A percentile compares a stretch with the other conserved stretches of the same genome.
These are phyloP conservation scores for Dictyostelium purpureum DNA, from an alignment of 78 protist species.

Conservation along the genomic window DNA sequence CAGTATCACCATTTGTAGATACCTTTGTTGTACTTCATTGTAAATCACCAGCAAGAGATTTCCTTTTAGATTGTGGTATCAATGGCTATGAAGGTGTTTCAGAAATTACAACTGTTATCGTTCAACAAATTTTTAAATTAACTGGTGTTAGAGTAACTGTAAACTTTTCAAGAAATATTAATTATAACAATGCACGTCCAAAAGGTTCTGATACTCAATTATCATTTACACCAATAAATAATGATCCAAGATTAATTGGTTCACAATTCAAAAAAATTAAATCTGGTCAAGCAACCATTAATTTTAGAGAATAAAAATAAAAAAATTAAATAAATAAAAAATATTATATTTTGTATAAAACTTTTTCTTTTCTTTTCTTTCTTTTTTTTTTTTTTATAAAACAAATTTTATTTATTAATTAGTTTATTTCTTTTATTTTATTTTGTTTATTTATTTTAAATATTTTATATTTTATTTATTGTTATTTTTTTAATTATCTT, in stretches of 20 bases:
- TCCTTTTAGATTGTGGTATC: slow-evolving; percentile 72
- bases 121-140: slow-evolving; percentile 59
- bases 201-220: slow-evolving; percentile 34
- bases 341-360: no score
- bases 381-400: no score
- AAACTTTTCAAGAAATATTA: slow-evolving; percentile 36
- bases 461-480: not conserved
- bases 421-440: not conserved
- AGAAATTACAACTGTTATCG: slow-evolving; percentile 65
- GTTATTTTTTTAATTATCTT: not conserved
- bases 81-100: slow-evolving; percentile 78
- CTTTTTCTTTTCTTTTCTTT: no score
- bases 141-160: slow-evolving; percentile 48
- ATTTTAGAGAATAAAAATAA: slow-evolving; percentile 13
- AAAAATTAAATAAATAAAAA: no score
- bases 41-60: slow-evolving; percentile 69
- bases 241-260: slow-evolving; percentile 64
- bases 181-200: slow-evolving; percentile 70
- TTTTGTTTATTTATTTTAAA: not conserved
- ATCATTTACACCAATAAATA: not conserved
- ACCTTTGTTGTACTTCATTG: slow-evolving; percentile 74
- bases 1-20: slow-evolving; percentile 47
- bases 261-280: slow-evolving; percentile 37
- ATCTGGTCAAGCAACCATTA: slow-evolving; percentile 7
- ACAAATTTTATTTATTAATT: no score